Evolutionary conservation across 148 eudicot genomes (phyloP).

Genomic region (Amaranthus cruentus): DNA sequence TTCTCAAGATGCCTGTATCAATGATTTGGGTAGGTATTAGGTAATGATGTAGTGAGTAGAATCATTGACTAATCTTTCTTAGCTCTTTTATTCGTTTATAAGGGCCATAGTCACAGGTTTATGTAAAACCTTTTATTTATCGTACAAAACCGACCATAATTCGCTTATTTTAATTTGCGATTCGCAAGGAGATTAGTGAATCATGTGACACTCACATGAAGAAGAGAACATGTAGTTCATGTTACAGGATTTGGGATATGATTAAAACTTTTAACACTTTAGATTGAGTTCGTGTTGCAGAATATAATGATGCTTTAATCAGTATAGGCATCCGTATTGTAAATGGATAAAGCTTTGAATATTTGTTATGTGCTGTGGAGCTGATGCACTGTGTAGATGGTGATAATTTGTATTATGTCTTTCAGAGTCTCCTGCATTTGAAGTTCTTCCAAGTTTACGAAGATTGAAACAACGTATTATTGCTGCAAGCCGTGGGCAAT

Average conservation of each 20-base stretch:
- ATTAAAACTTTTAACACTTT: neutral
- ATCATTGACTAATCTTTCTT: no score
- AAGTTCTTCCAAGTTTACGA: constrained; percentile 86
- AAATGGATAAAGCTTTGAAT: constrained; percentile 4
- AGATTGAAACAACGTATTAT: constrained; percentile 72
- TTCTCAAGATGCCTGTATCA: constrained; percentile 92
- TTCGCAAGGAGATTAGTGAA: no score
- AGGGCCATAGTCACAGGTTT: no score
- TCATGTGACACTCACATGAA: no score
- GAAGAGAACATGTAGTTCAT: no score
- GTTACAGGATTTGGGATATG: no score
- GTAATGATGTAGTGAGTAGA: no score
- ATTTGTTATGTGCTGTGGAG: neutral
- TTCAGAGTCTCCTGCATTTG: constrained; percentile 92
- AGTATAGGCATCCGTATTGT: neutral
- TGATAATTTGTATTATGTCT: neutral
- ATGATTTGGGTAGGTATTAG: constrained; percentile 70
- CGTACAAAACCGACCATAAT: no score
- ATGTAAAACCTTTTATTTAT: no score
- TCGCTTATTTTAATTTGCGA: no score
- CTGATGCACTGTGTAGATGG: neutral
- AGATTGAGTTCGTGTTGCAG: neutral
- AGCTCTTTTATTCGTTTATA: no score
- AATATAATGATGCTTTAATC: neutral
- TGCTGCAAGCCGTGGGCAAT: constrained; percentile 90